Percentiles rank a stretch among this genome's conserved stretches.
phyloP scores from a whole-genome alignment of 75 land plant species.

The Adiantum capillusveneris region DNA sequence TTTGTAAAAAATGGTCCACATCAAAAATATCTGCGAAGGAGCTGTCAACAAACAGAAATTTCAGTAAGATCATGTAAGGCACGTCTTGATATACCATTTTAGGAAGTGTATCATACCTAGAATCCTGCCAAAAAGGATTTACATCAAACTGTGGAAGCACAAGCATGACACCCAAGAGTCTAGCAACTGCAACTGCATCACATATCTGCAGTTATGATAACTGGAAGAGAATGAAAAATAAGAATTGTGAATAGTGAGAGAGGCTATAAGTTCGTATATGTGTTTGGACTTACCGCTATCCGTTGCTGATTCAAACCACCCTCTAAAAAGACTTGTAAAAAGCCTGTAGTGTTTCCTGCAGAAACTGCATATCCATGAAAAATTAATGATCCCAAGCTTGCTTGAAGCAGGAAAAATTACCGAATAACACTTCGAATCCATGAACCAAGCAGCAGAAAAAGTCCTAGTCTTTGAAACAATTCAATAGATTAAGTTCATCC shows the following conservation, averaged over 20 bases:
- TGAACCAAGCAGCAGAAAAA: background rate
- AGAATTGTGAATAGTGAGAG: background rate
- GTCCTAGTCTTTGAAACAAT: too few relatives aligned
- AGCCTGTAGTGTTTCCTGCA: conserved; percentile 44
- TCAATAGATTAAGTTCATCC: too few relatives aligned
- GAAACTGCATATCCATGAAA: conserved; percentile 23
- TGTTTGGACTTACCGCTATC: conserved; percentile 66
- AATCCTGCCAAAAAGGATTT: conserved; percentile 94
- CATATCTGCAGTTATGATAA: conserved; percentile 48
- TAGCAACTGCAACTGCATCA: conserved; percentile 97
- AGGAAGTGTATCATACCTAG: conserved; percentile 41
- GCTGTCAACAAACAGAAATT: conserved; percentile 44
- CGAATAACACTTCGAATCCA: too few relatives aligned
- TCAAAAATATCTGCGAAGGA: conserved; percentile 89
- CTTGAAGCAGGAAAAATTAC: too few relatives aligned
- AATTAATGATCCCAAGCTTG: too few relatives aligned
- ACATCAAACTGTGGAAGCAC: conserved; percentile 83
- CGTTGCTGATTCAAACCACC: conserved; percentile 96
- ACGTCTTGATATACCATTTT: background rate
- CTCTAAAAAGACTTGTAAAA: conserved; percentile 86
- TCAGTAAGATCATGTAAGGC: background rate
- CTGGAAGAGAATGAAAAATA: background rate
- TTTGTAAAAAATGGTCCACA: conserved; percentile 77
- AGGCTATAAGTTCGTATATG: background rate
- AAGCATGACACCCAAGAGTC: conserved; percentile 81